phyloP scores from a whole-genome alignment of 345 rosid species.

The Rhodomyrtus tomentosa region DNA sequence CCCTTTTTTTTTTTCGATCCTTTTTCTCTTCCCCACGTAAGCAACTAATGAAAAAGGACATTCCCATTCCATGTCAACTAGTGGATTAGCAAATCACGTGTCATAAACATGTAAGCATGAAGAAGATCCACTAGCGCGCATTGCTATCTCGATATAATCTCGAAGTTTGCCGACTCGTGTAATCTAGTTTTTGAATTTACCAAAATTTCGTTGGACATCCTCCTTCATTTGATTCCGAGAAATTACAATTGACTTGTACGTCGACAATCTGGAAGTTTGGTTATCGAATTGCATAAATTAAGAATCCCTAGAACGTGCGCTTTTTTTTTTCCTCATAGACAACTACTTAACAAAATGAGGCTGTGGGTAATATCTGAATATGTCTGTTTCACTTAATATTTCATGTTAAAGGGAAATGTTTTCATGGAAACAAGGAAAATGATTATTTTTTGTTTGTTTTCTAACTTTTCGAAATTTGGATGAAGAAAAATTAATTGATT shows the following conservation, averaged over 20 bases:
- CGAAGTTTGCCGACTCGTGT: not conserved
- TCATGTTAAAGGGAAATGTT: no score
- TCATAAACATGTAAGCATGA: not conserved
- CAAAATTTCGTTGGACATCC: accelerated
- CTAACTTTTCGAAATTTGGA: no score
- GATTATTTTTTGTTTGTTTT: no score
- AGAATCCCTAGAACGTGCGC: not conserved
- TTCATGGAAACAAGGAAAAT: no score
- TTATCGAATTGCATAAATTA: not conserved
- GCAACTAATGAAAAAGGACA: not conserved
- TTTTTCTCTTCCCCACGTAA: not conserved
- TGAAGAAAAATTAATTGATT: no score
- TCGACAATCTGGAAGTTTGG: not conserved
- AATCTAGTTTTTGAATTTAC: not conserved
- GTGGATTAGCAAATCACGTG: not conserved
- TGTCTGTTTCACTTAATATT: accelerated
- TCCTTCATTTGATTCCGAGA: not conserved
- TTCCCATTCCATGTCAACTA: not conserved
- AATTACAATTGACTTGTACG: not conserved
- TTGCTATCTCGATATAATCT: not conserved
- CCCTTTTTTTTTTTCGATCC: not conserved
- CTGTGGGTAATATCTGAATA: not conserved
- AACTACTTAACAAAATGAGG: not conserved
- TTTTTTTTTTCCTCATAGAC: not conserved
- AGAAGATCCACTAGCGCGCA: not conserved